phyloP scores from a whole-genome alignment of 2,329 filamentous ascomycete species.

The Aspergillus sp. region DNA sequence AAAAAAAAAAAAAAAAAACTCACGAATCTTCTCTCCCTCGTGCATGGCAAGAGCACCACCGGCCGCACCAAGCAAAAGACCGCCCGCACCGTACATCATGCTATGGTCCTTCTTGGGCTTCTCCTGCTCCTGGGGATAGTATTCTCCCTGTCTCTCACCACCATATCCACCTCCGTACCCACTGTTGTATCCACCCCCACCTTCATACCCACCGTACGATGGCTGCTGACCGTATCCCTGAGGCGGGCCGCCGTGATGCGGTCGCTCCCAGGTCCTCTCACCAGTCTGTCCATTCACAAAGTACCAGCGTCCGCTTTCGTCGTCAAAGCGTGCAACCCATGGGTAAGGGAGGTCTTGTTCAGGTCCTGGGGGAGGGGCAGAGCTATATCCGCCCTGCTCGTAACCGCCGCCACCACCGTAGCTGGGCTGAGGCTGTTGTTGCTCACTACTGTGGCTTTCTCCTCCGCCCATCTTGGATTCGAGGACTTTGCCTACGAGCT shows the following conservation, averaged over 20 bases:
- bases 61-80: constrained; percentile 36
- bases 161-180: constrained; percentile 10
- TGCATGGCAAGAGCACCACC: constrained; percentile 44
- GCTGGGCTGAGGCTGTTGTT: neutral
- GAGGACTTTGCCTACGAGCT: constrained; percentile 23
- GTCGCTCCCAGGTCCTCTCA: constrained; percentile 37
- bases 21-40: constrained; percentile 40
- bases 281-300: constrained; percentile 46
- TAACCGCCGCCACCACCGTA: neutral
- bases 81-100: constrained; percentile 34
- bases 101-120: constrained; percentile 23
- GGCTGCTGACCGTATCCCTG: neutral
- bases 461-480: constrained; percentile 8
- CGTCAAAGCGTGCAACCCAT: constrained; percentile 44
- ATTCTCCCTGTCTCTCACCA: constrained; percentile 1
- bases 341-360: constrained; percentile 27
- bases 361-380: constrained; percentile 4
- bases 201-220: constrained; percentile 7
- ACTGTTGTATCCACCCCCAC: constrained; percentile 16
- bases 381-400: neutral
- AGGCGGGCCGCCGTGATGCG: constrained; percentile 14
- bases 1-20: constrained; percentile 9
- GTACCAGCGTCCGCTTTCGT: constrained; percentile 36
- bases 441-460: constrained; percentile 6
- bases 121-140: constrained; percentile 13